Base-by-base conservation (phyloP, 2,329 filamentous ascomycete species). In the Tolypocladium capitatum region DNA sequence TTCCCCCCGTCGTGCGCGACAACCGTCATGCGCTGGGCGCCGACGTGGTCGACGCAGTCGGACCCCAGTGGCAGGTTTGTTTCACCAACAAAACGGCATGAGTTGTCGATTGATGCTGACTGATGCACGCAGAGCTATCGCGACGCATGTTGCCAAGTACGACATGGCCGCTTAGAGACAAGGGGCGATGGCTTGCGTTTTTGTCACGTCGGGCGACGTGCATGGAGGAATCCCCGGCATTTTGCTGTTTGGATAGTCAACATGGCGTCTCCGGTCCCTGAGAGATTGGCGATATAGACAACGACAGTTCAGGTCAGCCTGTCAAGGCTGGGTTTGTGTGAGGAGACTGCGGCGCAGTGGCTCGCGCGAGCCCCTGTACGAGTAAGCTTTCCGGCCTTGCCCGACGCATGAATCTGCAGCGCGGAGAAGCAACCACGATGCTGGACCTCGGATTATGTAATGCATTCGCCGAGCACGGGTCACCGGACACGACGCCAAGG, bases 11-110 rank as follows among this genome's bases (percentile, higher is more conserved):
- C 83, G 62, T 97, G 91, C 64, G 94, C 92, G 9, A 83, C 80
- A 50, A 98, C 92, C 8, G 92, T 98, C 47, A 85, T 87, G 86
- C 78, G 92, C 62, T 98, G 92, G 94, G 89, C 86, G 49, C 92
- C 92, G 28, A 98, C 86, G 34, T 98, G 92, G 92, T 94, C 87
- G 48, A 86, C 95, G 67, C 89, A 96, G 78, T 86, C 81, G 27
- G 92, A 98, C 67, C 92, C 92, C 51, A 94, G 86, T 68, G 94
- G 92, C 73, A 80, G 88, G 85, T 88, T 53, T 18, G 63, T 60
- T 44, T 45, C 38, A 45, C n/a, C 31, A 27, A 8, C n/a, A n/a
- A n/a, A 20, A 35, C 16, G 13, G 21, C 5, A 31, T 11, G 18
- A 43, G 34, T 36, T 48, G 46, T 49, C 58, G 36, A 60, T 54